Base-by-base conservation (phyloP, 768 basidiomycete genomes). In the Hygrophorus russula region DNA sequence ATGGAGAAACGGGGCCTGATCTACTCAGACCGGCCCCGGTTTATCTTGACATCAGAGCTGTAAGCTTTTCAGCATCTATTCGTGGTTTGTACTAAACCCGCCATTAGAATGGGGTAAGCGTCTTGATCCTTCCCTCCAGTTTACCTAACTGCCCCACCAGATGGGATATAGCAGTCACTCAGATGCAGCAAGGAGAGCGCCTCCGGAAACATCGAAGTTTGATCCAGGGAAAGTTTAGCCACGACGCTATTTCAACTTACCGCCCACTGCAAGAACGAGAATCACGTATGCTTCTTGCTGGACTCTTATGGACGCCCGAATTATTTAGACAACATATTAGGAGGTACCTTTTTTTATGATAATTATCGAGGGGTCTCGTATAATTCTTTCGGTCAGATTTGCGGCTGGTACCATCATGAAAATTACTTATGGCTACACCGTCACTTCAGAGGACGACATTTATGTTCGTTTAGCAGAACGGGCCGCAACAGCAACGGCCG, bases 1-100 rank as follows among this genome's bases (percentile, higher is more conserved):
- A 59, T 80, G 19, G 75, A 76, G 33, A 74, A 67, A 51, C 65
- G 73, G 39, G 68, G 74, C 41, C 52, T 66, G n/a, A 71, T 73
- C 36, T 77, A 74, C 51, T 76, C 75, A 11, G 65, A 74, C 55
- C 64, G 70, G 27, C 71, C 69, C 39, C 61, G 67, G 38, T 70
- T 71, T 45, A 68, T 73, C 17, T 52, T 73, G 36, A 57, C 70
- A 42, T 64, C 65, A 35, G 71, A 74, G 50, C 53, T 74, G 71
- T 72, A 46, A 41, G 70, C 60, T 13, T 17, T 32, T 13, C 38
- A 8, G 18, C 7, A 29, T 46, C 20, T 17, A 12, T 27, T 19
- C 17, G 7, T 37, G 42, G 20, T 5, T 10, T 10, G 19, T 20
- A 19, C 12, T 12, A 40, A 9, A 20, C 29, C 24, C 7, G 4